phyloP scores from a whole-genome alignment of 2,329 filamentous ascomycete genomes.

The Penicillium olsonii region DNA sequence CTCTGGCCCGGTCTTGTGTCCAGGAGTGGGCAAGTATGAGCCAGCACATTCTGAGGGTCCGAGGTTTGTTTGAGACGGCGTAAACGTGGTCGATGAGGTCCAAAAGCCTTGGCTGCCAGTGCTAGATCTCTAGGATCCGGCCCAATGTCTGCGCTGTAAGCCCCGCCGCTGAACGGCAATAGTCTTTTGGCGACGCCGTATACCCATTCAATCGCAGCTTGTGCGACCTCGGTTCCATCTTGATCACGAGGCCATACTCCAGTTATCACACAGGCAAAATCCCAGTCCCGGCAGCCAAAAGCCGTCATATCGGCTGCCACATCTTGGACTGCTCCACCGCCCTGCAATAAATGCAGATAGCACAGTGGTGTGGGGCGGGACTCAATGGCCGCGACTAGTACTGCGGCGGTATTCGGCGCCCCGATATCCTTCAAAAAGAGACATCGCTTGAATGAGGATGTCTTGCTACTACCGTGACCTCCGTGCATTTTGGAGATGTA shows the following conservation, averaged over 20 bases:
- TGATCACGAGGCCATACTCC: constrained; percentile 59
- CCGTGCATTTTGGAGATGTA: constrained; percentile 63
- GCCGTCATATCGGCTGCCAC: constrained; percentile 51
- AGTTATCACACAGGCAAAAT: constrained; percentile 65
- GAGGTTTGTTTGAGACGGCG: constrained; percentile 51
- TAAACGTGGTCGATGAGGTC: constrained; percentile 54
- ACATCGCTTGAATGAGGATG: constrained; percentile 66
- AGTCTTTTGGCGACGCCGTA: constrained; percentile 53
- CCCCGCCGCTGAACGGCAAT: constrained; percentile 54
- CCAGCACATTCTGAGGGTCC: constrained; percentile 57
- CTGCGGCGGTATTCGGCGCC: constrained; percentile 29
- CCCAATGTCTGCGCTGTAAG: constrained; percentile 64
- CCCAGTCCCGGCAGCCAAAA: constrained; percentile 66
- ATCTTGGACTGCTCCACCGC: constrained; percentile 55
- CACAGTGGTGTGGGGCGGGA: constrained; percentile 55
- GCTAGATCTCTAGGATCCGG: constrained; percentile 59
- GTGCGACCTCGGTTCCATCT: constrained; percentile 40
- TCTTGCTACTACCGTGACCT: constrained; percentile 60
- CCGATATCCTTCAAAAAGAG: constrained; percentile 58
- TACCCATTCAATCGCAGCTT: constrained; percentile 54
- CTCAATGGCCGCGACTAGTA: constrained; percentile 50
- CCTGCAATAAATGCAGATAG: constrained; percentile 65
- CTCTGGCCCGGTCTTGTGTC: constrained; percentile 38
- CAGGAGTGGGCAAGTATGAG: constrained; percentile 58
- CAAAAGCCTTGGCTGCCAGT: constrained; percentile 59